Base-by-base conservation (phyloP, 2,329 filamentous ascomycete species). In the Chaetomium globosum region DNA sequence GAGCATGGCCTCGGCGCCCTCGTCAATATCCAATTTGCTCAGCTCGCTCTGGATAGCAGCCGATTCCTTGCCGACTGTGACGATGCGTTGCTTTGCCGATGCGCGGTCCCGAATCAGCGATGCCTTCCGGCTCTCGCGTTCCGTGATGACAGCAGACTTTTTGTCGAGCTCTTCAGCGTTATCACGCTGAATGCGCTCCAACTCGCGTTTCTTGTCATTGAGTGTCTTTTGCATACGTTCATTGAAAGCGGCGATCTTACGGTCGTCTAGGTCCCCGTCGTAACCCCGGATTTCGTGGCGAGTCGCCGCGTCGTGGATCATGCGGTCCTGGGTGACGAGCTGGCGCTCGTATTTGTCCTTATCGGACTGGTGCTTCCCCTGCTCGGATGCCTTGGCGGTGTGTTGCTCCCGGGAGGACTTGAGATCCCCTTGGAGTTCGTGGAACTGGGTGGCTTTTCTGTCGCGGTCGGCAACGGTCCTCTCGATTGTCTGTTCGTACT, bases 341-440 rank as follows among this genome's bases (percentile, higher is more conserved):
- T 97, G 91, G 4, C 89, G 86, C 74, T 97, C 92, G 74, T 95
- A 92, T 72, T 90, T 91, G 67, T 91, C 89, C 78, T 94, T 93
- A 74, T 97, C 89, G 2, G 93, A 94, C 76, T 95, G 87, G 71
- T 89, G 88, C 70, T 89, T 91, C 52, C 94, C 94, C 71, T 87
- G 83, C 71, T 93, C 89, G 0, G 85, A 80, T 46, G 85, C 79
- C 71, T 87, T 87, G 26, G 74, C 70, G 0, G 83, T 83, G 51
- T 85, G 75, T 4, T 81, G 75, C 46, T 74, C 79, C 39, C 84
- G 82, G 8, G 79, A 77, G 4, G 76, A 68, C 1, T 75, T 74
- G 13, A 87, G 74, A 9, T 82, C 79, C 1, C 75, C 74, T 65
- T 86, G 82, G n/a, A 96, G 81, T 28, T 89, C 83, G 64, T 82